A percentile compares a stretch with the other conserved stretches of the same genome.
Conservation (phyloP, 2,329 filamentous ascomycete species). For the Fusarium fracticaudum region DNA sequence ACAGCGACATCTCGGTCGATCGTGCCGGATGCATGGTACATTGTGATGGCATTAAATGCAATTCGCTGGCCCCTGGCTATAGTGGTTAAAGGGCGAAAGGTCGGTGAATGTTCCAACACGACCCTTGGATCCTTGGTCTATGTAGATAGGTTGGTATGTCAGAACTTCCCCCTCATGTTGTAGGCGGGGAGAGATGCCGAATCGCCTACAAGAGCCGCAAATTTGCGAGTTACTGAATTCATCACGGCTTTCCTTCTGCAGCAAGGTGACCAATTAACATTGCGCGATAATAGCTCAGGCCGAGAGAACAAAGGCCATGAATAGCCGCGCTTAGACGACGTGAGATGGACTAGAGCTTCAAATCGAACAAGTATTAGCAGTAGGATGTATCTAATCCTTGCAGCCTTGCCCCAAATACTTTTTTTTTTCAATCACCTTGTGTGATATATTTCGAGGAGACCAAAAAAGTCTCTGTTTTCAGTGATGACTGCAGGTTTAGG, state of each 20-base stretch:
- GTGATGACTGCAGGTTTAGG: not conserved
- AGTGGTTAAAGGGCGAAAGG: slow-evolving; percentile 2
- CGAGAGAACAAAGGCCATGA: slow-evolving; percentile 9
- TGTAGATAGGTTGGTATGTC: not conserved
- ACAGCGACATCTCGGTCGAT: not conserved
- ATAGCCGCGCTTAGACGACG: slow-evolving; percentile 24
- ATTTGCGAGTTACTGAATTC: not conserved
- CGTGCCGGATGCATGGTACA: slow-evolving; percentile 1
- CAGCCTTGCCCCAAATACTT: slow-evolving; percentile 19
- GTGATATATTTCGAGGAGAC: slow-evolving; percentile 28
- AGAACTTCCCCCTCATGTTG: not conserved
- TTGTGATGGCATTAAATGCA: slow-evolving; percentile 1
- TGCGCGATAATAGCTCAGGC: not conserved
- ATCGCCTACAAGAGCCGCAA: not conserved
- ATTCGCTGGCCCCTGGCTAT: slow-evolving; percentile 1
- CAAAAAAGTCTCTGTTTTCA: slow-evolving; percentile 1
- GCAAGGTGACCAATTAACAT: not conserved
- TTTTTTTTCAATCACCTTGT: slow-evolving; percentile 18
- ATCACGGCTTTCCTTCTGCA: not conserved
- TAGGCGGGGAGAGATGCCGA: not conserved
- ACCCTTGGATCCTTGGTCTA: not conserved
- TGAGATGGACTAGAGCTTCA: not conserved
- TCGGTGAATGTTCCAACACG: slow-evolving; percentile 2
- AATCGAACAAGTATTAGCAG: slow-evolving; percentile 38
- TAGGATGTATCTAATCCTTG: slow-evolving; percentile 27